Evolutionary conservation across 345 rosid species (phyloP), one percentile per base, ranked within the genome.

Genomic region (Bruguiera gymnorhiza): DNA sequence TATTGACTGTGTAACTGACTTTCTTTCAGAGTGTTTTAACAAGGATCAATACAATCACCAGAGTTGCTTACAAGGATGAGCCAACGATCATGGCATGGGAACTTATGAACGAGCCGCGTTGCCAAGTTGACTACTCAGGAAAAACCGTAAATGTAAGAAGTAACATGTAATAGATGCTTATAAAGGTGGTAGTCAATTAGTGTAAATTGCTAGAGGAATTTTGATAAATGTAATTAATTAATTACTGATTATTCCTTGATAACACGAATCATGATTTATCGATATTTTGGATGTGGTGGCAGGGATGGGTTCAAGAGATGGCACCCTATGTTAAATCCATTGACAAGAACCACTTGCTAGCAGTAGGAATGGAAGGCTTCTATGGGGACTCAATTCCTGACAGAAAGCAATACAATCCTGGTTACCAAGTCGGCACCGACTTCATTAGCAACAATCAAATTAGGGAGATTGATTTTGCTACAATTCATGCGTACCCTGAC

Each of bases 31-130:
- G 30, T 68, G 78, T 83, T 11, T 66, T 83, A 46, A 74, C 83
- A 10, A 75, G 83, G 63, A 56, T 69, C 59, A 82, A 76, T 53
- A 80, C 80, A 3, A 46, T 83, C 23, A 78, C 80, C 16, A 58
- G 77, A 32, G 60, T 72, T 0, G 76, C 79, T n/a, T 81, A 86
- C 23, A 75, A 72, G 54, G 84, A 86, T 15, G 86, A 86, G 3
- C 79, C 83, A 0, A 70, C 80, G 1, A 77, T 83, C 66, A 83
- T 86, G 81, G 89, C 78, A 2, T 83, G 89, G 87, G 87, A 86
- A 34, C 81, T 81, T 9, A 83, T 81, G 54, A 85, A 83, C 13
- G 87, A 83, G 66, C 84, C 85, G 4, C 78, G 83, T 20, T 83
- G 83, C 71, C 74, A 65, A 62, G 37, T 37, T 8, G 86, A 86